Conservation (phyloP, 1,284 basidiomycete species). For the Pholiota adiposa region DNA sequence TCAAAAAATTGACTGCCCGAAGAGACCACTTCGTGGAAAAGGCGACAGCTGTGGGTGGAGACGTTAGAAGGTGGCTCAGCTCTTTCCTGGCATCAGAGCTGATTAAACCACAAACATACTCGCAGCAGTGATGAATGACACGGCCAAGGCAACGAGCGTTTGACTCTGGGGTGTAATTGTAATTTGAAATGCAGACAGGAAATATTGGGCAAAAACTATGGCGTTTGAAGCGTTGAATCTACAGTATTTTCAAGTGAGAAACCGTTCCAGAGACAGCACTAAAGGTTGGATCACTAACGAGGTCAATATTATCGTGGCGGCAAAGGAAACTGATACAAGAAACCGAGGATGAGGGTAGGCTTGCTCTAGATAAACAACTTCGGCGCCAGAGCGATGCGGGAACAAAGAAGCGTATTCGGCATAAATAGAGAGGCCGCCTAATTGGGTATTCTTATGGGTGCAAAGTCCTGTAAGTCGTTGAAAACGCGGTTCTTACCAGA, state of each 20-base stretch:
- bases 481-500: slow-evolving; percentile 26
- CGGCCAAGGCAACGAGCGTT: slow-evolving; percentile 26
- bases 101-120: slow-evolving; percentile 17
- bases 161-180: slow-evolving; percentile 28
- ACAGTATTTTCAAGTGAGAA: background rate
- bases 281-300: slow-evolving; percentile 27
- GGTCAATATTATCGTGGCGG: slow-evolving; percentile 32
- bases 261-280: background rate
- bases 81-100: no score
- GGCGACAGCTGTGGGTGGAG: slow-evolving; percentile 28
- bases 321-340: slow-evolving; percentile 34
- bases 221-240: slow-evolving; percentile 37
- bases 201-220: slow-evolving; percentile 37
- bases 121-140: slow-evolving; percentile 27
- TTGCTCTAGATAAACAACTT: slow-evolving; percentile 39
- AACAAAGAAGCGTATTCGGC: slow-evolving; percentile 37
- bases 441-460: background rate
- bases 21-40: slow-evolving; percentile 40
- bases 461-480: background rate
- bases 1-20: slow-evolving; percentile 32
- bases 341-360: slow-evolving; percentile 36
- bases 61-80: no score
- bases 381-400: slow-evolving; percentile 35
- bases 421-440: slow-evolving; percentile 34
- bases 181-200: slow-evolving; percentile 32